Evolutionary conservation across 495 filamentous ascomycete genomes (phyloP).

Genomic region (Penicillium simplicissimum): DNA sequence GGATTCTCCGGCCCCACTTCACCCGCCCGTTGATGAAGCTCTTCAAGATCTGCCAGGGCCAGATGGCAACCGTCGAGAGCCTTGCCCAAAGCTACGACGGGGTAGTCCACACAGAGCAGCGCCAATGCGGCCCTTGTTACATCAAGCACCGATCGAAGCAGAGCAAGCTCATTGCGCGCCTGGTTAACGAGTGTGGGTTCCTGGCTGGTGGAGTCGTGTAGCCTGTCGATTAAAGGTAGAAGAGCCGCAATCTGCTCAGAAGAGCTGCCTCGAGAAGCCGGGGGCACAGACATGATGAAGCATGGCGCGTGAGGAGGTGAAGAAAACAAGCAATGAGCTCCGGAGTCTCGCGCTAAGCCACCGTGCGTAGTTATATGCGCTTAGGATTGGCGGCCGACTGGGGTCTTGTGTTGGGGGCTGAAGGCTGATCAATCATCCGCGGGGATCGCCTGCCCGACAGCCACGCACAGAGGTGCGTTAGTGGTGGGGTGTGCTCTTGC

Average conservation of each 20-base stretch:
- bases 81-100: background rate
- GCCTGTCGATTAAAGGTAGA: constrained; percentile 15
- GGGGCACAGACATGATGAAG: constrained; percentile 6
- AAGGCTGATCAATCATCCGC: constrained; percentile 10
- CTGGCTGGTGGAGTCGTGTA: constrained; percentile 19
- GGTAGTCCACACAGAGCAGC: background rate
- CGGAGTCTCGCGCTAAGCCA: background rate
- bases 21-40: constrained; percentile 6
- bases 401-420: background rate
- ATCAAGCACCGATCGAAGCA: constrained; percentile 12
- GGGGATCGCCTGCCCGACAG: background rate
- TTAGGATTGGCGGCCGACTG: background rate
- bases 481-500: no score
- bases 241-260: constrained; percentile 9
- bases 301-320: constrained; percentile 3
- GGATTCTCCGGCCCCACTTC: constrained; percentile 3
- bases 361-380: background rate
- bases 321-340: background rate
- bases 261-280: constrained; percentile 11
- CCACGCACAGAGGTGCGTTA: background rate
- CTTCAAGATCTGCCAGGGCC: constrained; percentile 17
- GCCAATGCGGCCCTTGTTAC: constrained; percentile 4
- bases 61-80: constrained; percentile 13
- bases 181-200: constrained; percentile 19
- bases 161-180: constrained; percentile 16